phyloP scores from a whole-genome alignment of 2,329 filamentous ascomycete species.

The Metarhizium rileyi region DNA sequence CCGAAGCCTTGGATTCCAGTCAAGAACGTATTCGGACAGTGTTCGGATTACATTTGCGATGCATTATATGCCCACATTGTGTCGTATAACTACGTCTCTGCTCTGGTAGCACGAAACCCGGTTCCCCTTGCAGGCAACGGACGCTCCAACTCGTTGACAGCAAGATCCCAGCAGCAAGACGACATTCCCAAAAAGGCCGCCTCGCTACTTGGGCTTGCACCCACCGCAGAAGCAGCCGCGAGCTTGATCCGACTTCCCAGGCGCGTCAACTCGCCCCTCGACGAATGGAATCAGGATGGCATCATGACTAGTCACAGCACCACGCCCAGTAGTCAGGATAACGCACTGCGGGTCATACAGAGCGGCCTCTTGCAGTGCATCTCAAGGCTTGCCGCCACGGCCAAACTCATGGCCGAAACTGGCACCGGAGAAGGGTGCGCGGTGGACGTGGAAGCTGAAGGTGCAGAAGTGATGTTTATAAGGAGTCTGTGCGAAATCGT shows the following conservation, averaged over 20 bases:
- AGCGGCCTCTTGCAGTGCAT: constrained; percentile 42
- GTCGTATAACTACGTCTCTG: constrained; percentile 47
- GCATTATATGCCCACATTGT: constrained; percentile 50
- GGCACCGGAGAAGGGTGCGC: constrained; percentile 19
- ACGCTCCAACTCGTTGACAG: constrained; percentile 8
- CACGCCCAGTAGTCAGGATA: constrained; percentile 19
- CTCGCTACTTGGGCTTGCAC: constrained; percentile 36
- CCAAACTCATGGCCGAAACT: constrained; percentile 27
- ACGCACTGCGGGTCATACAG: constrained; percentile 34
- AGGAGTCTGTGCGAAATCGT: constrained; percentile 34
- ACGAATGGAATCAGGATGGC: constrained; percentile 18
- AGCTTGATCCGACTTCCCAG: constrained; percentile 15
- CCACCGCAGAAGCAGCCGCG: constrained; percentile 11
- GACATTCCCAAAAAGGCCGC: constrained; percentile 44
- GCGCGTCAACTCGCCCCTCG: constrained; percentile 17
- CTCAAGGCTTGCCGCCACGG: constrained; percentile 38
- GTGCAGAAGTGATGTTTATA: constrained; percentile 28
- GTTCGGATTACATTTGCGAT: constrained; percentile 46
- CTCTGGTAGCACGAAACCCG: constrained; percentile 18
- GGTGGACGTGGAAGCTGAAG: constrained; percentile 20
- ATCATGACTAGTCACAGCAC: constrained; percentile 10
- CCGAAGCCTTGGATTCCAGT: constrained; percentile 34
- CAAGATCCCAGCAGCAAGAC: constrained; percentile 18
- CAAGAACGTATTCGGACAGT: constrained; percentile 41
- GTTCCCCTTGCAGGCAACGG: constrained; percentile 7